Evolutionary conservation across 2,329 filamentous ascomycete species (phyloP), one percentile per base, ranked within the genome.

Genomic region (Pestalotiopsis sp.): DNA sequence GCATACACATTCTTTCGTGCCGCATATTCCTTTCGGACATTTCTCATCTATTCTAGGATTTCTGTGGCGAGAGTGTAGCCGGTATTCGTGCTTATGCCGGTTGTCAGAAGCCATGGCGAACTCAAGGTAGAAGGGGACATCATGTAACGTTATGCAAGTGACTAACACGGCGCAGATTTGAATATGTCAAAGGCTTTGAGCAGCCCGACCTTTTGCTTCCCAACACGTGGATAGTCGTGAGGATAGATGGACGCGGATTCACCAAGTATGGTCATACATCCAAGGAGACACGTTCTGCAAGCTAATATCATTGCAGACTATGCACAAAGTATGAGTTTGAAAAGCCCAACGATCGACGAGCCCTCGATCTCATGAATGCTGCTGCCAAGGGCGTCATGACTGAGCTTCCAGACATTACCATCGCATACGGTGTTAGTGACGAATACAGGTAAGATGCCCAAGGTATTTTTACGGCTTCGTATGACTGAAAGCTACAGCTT

Each of bases 141-240:
- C 64, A 6, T 49, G 60, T n/a, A 20, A 3, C 64, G 52, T 49
- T 5, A 39, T 39, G 25, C 27, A n/a, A 31, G 64, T 70, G 62
- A 68, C 72, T 75, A 67, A 77, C 71, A 70, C 41, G 70, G 57
- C 6, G 11, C 65, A 97, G 93, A 81, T 98, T 94, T 79, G 95
- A 97, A 83, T 99, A 99, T 81, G 95, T 98, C 71, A 93, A 93
- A 78, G 82, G 85, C 62, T 98, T 98, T 77, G 96, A 99, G 85
- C 92, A 92, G 77, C 83, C 90, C 6, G 94, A 98, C 77, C 82
- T 82, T 61, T 83, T 99, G 56, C 86, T 98, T 25, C 93, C 91
- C 66, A 97, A 97, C 77, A 98, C 95, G 31, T 99, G 95, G 94
- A 92, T 98, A 68, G 94, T 98, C 23, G 91, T 99, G 68, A 91